A percentile compares a stretch with the other conserved stretches of the same genome.
Evolutionary conservation across 2,329 filamentous ascomycete genomes (phyloP).

Genomic region (Fusarium phyllophilum): DNA sequence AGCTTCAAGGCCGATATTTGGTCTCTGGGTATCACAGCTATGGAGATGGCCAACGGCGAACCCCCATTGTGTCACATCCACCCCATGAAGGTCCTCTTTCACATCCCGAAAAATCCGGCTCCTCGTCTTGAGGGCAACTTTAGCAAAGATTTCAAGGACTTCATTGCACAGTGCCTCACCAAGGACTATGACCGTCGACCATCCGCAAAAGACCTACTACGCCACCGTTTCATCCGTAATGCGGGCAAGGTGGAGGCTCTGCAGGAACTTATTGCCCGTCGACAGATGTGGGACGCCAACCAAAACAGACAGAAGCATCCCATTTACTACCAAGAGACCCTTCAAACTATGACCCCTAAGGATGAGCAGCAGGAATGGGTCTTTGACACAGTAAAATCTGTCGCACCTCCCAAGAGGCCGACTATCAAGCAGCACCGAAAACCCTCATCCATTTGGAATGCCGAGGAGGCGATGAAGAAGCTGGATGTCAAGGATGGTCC

Average conservation of each 20-base stretch:
- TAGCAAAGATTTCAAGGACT: conserved; percentile 93
- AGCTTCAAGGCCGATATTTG: conserved; percentile 95
- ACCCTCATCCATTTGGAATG: conserved; percentile 65
- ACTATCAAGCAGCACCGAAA: conserved; percentile 63
- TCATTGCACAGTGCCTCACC: conserved; percentile 87
- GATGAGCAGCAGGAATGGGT: conserved; percentile 89
- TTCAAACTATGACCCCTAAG: conserved; percentile 74
- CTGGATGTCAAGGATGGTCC: conserved; percentile 71
- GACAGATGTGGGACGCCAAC: conserved; percentile 83
- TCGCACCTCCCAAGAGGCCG: conserved; percentile 64
- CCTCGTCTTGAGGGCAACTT: conserved; percentile 87
- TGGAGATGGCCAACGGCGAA: conserved; percentile 88
- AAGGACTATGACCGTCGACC: conserved; percentile 90
- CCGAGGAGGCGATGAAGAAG: conserved; percentile 69
- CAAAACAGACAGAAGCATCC: conserved; percentile 75
- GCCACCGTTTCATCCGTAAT: conserved; percentile 86
- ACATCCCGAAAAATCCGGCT: conserved; percentile 88
- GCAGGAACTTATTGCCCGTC: conserved; percentile 86
- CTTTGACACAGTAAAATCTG: conserved; percentile 90
- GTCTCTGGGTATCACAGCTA: conserved; percentile 91
- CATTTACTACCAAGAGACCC: conserved; percentile 93
- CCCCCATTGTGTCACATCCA: conserved; percentile 88
- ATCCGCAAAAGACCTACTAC: conserved; percentile 85
- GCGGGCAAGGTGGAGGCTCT: conserved; percentile 90
- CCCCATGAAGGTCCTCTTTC: conserved; percentile 92